Evolutionary conservation across 345 rosid genomes (phyloP), one percentile per base, ranked within the genome.

Genomic region (Excoecaria agallocha): DNA sequence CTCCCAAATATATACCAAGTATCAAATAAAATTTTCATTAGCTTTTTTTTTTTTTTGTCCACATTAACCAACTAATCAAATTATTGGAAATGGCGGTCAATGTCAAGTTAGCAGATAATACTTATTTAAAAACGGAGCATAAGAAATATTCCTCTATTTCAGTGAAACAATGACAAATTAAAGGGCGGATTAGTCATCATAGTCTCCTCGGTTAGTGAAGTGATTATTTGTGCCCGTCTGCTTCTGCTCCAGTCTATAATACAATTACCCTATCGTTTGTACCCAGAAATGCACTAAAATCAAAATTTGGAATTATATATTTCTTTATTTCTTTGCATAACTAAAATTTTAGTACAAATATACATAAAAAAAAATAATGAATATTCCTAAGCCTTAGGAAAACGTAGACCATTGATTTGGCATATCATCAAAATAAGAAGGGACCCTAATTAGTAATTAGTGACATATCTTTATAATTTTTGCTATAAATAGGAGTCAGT

Each of bases 341-440:
- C 5, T 37, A 15, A 7, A n/a, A n/a, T n/a, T n/a, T n/a, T n/a
- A 3, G 7, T 7, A 41, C 7, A 7, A 41, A 3, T 3, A 41
- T 41, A 7, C 45, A 41, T n/a, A n/a, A 41, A 3, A 3, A 43
- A 43, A 43, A 43, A 43, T 43, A 8, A 43, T 30, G 25, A 50
- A 66, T 52, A 58, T 15, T 55, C 73, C 45, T 17, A 60, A 9
- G 5, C 54, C 9, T 54, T 11, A 15, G 74, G 24, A 69, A 4
- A 65, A 69, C 22, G 45, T 50, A 4, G 72, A 48, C 68, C 61
- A 16, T 69, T 76, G 52, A 72, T 72, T 67, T 63, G 8, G 64
- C 59, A 65, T 25, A 30, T 30, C 30, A 30, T 30, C 30, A 30
- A 30, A 30, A 30, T 30, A 30, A 30, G 1, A 30, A 30, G 30